Evolutionary conservation across 345 rosid species (phyloP).

Genomic region (Raphanus raphanistrum): DNA sequence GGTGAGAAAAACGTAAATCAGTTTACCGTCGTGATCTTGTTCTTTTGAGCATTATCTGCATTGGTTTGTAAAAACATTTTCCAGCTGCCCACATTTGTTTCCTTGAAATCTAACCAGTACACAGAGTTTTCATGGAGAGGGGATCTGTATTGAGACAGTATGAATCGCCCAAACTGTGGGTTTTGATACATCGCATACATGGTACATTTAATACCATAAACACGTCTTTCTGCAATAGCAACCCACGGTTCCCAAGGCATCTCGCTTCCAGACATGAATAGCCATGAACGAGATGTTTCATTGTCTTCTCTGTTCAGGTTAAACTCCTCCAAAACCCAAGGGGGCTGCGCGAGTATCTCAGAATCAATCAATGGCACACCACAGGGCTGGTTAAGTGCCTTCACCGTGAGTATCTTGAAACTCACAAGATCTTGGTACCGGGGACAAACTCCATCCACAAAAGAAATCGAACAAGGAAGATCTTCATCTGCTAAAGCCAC

Average conservation of each 20-base stretch:
- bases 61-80: neutral
- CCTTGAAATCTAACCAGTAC: neutral
- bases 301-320: neutral
- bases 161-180: neutral
- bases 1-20: neutral
- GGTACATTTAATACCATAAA: neutral
- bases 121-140: neutral
- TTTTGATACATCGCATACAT: neutral
- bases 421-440: neutral
- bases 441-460: neutral
- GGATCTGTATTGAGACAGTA: neutral
- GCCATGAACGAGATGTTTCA: neutral
- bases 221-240: neutral
- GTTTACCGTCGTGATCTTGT: neutral
- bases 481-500: neutral
- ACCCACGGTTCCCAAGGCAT: neutral
- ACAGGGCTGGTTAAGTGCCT: neutral
- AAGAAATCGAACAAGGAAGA: neutral
- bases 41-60: neutral
- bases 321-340: neutral
- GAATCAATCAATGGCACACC: neutral
- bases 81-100: neutral
- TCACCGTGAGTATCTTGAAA: neutral
- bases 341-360: neutral
- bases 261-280: neutral